phyloP scores from a whole-genome alignment of 1,284 basidiomycete genomes.

The Rhodotorula sp. region DNA sequence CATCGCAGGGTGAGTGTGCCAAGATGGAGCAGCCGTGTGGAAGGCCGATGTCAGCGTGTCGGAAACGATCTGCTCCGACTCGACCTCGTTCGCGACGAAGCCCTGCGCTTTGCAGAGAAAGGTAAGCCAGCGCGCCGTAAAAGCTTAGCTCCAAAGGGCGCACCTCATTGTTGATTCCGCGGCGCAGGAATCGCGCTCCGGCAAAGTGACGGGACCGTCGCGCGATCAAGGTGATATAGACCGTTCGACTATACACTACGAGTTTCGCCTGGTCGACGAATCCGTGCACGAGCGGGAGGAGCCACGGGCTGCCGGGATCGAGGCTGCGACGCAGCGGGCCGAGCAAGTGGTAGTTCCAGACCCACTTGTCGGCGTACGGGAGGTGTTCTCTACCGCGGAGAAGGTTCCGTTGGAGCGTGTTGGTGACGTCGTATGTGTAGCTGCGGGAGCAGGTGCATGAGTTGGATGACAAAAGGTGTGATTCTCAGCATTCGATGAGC shows the following conservation, averaged over 20 bases:
- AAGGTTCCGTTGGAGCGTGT: conserved; percentile 91
- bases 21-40: neutral
- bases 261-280: conserved; percentile 98
- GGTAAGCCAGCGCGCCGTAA: neutral
- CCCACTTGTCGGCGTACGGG: conserved; percentile 75
- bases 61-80: conserved; percentile 97
- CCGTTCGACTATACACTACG: conserved; percentile 80
- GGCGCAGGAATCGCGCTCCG: conserved; percentile 89
- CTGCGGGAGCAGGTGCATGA: conserved; percentile 52
- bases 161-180: conserved; percentile 89
- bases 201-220: conserved; percentile 92
- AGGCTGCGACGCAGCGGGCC: conserved; percentile 57
- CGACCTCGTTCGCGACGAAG: conserved; percentile 98
- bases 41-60: conserved; percentile 87
- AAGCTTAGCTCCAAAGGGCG: neutral
- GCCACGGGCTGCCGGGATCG: conserved; percentile 70
- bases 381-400: conserved; percentile 51
- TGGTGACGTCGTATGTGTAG: conserved; percentile 95
- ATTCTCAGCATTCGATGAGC: neutral
- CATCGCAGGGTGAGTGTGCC: neutral
- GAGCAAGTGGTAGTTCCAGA: conserved; percentile 95
- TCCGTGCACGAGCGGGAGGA: conserved; percentile 89
- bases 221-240: conserved; percentile 92
- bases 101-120: conserved; percentile 58
- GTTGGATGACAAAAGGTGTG: neutral